These are phyloP conservation scores for Saccharomycopsis sp. DNA, from an alignment of 805 yeast genomes.

Conservation along the genomic window DNA sequence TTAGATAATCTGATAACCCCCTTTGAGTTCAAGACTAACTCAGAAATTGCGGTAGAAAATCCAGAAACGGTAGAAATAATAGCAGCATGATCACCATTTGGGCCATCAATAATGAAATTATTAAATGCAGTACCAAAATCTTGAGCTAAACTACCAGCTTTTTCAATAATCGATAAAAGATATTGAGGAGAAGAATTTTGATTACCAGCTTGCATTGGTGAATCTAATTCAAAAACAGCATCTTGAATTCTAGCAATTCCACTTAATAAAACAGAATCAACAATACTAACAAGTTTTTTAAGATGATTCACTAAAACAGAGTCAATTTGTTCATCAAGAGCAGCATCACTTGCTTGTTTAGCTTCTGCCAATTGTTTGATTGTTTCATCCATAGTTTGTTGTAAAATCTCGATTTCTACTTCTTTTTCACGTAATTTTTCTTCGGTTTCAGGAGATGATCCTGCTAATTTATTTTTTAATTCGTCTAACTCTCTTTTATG, in stretches of 20 bases:
- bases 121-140: constrained; percentile 75
- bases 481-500: constrained; percentile 55
- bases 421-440: constrained; percentile 53
- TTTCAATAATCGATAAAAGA: constrained; percentile 57
- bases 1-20: constrained; percentile 52
- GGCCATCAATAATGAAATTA: constrained; percentile 67
- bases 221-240: constrained; percentile 54
- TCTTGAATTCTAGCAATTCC: constrained; percentile 70
- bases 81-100: constrained; percentile 48
- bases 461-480: constrained; percentile 31
- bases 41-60: constrained; percentile 51
- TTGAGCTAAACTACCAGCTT: constrained; percentile 59
- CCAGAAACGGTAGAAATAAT: constrained; percentile 54
- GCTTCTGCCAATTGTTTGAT: constrained; percentile 45
- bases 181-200: constrained; percentile 64
- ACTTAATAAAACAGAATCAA: constrained; percentile 60
- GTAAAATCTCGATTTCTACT: constrained; percentile 67
- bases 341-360: constrained; percentile 31
- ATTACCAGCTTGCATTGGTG: constrained; percentile 78
- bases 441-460: constrained; percentile 26
- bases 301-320: constrained; percentile 37
- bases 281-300: constrained; percentile 40
- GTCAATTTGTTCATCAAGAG: constrained; percentile 51
- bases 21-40: constrained; percentile 54
- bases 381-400: constrained; percentile 71